Conservation (phyloP, 139 green algal species). For the Spirogloea muscicola region DNA sequence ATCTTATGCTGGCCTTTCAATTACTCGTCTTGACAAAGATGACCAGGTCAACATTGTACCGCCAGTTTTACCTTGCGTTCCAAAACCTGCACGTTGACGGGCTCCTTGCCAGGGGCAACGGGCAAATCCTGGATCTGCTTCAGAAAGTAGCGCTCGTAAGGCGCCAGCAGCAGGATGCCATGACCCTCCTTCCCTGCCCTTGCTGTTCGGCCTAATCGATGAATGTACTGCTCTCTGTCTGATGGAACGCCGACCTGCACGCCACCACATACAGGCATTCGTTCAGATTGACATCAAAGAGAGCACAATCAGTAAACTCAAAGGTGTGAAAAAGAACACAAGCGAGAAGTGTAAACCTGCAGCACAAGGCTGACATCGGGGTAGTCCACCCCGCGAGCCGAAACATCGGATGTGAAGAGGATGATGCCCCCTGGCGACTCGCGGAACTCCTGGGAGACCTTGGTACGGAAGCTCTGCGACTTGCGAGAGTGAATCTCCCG, state of each 20-base stretch:
- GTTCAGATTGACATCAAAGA: no score
- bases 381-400: conserved; percentile 90
- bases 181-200: conserved; percentile 62
- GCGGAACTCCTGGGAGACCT: conserved; percentile 70
- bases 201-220: conserved; percentile 73
- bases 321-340: no score
- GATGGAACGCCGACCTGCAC: conserved; percentile 29
- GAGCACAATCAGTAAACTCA: no score
- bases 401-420: conserved; percentile 81
- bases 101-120: not conserved
- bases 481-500: conserved; percentile 91
- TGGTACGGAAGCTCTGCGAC: conserved; percentile 65
- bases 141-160: conserved; percentile 64
- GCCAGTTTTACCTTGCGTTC: no score
- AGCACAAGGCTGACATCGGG: conserved; percentile 85
- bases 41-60: no score
- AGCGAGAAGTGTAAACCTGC: conserved; percentile 64
- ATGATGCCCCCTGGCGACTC: conserved; percentile 57
- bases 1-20: no score
- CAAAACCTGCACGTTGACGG: no score
- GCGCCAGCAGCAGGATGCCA: conserved; percentile 65
- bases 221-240: conserved; percentile 71
- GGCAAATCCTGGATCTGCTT: conserved; percentile 14
- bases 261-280: no score
- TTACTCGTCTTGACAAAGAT: no score